These are phyloP conservation scores for Saxispiralis lemnorum DNA, from an alignment of 495 filamentous ascomycete genomes.

Conservation along the genomic window DNA sequence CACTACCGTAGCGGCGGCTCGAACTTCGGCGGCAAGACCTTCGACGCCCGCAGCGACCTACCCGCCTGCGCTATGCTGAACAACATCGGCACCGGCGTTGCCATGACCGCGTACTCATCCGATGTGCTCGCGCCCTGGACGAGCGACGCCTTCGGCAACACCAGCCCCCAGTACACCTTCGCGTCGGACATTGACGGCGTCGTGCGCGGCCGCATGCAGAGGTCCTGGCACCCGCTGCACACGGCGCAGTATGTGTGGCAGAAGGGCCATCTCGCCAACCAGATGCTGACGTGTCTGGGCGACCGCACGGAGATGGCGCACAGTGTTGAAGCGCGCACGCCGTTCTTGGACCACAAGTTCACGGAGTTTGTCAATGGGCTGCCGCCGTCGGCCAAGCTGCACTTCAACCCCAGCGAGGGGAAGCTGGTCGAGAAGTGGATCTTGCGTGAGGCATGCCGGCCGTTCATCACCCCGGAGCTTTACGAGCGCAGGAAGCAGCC, in stretches of 20 bases:
- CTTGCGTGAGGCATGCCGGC: conserved; percentile 30
- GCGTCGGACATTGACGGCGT: conserved; percentile 16
- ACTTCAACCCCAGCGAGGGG: conserved; percentile 15
- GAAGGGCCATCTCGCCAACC: conserved; percentile 26
- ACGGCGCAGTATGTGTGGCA: conserved; percentile 29
- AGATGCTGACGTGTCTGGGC: conserved; percentile 29
- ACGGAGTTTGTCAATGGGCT: conserved; percentile 32
- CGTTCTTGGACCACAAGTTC: conserved; percentile 36
- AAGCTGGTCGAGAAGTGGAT: conserved; percentile 32
- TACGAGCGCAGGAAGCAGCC: conserved; percentile 31
- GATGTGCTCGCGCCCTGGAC: conserved; percentile 15
- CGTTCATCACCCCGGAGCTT: conserved; percentile 34
- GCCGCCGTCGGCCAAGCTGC: conserved; percentile 32
- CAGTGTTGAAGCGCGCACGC: conserved; percentile 29
- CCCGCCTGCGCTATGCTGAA: conserved; percentile 24
- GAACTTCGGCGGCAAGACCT: too few species aligned
- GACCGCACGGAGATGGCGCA: conserved; percentile 38
- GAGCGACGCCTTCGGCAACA: neutral
- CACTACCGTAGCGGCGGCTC: conserved; percentile 14
- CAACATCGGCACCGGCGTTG: conserved; percentile 27
- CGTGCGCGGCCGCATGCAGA: conserved; percentile 19
- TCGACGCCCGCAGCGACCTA: conserved; percentile 18
- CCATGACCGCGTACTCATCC: conserved; percentile 26
- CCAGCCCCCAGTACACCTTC: conserved; percentile 11
- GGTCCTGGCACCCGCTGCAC: conserved; percentile 34